Percentiles rank a stretch among this genome's conserved stretches.
Evolutionary conservation across 108 stramenopile genomes (phyloP).

Genomic region (Cyclostephanos invisitatus): DNA sequence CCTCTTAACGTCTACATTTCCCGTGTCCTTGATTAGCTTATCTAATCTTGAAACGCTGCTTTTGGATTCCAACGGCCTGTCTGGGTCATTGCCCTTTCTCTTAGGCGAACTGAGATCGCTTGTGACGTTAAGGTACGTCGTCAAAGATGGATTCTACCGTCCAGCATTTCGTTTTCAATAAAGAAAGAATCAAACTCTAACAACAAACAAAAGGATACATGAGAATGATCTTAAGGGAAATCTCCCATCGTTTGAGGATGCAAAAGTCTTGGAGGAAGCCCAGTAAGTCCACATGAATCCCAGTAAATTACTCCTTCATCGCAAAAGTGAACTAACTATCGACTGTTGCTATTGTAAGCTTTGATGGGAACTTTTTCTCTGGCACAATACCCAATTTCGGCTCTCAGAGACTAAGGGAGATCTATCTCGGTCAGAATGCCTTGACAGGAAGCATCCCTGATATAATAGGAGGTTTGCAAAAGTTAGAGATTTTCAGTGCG

Average conservation of each 20-base stretch:
- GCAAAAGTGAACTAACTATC: background rate
- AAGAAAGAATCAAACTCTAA: background rate
- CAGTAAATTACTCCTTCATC: background rate
- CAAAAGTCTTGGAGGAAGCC: constrained; percentile 28
- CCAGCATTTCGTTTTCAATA: background rate
- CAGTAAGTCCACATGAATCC: constrained; percentile 15
- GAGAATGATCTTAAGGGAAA: constrained; percentile 36
- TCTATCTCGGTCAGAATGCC: constrained; percentile 51
- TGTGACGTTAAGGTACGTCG: constrained; percentile 19
- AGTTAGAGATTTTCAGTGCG: constrained; percentile 41
- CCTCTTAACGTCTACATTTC: constrained; percentile 39
- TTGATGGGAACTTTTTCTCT: constrained; percentile 37
- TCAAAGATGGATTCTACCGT: background rate
- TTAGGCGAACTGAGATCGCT: constrained; percentile 27
- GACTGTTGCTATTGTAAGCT: constrained; percentile 6
- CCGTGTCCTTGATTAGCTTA: constrained; percentile 33
- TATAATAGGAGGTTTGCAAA: constrained; percentile 34
- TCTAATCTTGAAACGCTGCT: constrained; percentile 29
- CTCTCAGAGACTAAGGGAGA: constrained; percentile 33
- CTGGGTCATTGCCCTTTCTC: constrained; percentile 29
- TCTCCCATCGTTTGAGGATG: constrained; percentile 35
- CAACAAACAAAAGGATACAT: constrained; percentile 19
- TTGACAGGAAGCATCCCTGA: constrained; percentile 54
- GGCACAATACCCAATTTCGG: constrained; percentile 46
- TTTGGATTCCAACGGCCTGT: constrained; percentile 42